These are phyloP conservation scores for Myxozyma geophila DNA, from an alignment of 805 yeast genomes.

Conservation along the genomic window DNA sequence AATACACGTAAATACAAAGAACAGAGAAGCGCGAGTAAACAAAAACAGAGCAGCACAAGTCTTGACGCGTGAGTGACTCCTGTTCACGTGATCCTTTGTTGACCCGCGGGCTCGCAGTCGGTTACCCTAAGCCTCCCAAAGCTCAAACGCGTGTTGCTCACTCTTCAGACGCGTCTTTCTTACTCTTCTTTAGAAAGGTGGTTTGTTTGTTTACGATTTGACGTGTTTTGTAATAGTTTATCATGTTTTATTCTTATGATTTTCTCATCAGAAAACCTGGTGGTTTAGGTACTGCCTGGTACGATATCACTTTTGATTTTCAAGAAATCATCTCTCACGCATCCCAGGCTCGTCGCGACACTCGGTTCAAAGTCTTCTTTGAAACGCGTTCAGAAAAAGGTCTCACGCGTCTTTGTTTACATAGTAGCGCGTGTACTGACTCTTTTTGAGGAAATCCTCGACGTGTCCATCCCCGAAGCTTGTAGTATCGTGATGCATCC, in stretches of 20 bases:
- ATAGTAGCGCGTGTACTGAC: background rate
- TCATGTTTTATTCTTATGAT: constrained; percentile 37
- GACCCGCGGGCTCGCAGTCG: background rate
- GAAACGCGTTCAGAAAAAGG: constrained; percentile 35
- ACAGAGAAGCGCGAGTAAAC: background rate
- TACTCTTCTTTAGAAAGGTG: background rate
- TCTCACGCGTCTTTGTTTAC: background rate
- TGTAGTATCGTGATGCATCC: constrained; percentile 36
- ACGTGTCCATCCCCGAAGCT: constrained; percentile 37
- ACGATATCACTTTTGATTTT: background rate
- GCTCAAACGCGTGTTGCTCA: constrained; percentile 1
- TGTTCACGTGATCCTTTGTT: background rate
- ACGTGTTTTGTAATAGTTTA: background rate
- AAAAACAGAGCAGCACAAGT: background rate
- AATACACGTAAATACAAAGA: too few relatives aligned
- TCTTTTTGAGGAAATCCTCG: constrained; percentile 34
- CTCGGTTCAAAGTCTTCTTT: constrained; percentile 38
- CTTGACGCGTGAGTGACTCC: constrained; percentile 14
- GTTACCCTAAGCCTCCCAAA: background rate
- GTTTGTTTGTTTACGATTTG: background rate
- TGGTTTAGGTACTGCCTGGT: constrained; percentile 38
- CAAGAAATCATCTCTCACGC: background rate
- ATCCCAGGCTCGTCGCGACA: constrained; percentile 38
- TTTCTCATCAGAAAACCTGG: constrained; percentile 21
- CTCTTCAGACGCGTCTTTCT: constrained; percentile 1